Conservation (phyloP, 1,284 basidiomycete genomes). For the Afroboletus lepidellus region DNA sequence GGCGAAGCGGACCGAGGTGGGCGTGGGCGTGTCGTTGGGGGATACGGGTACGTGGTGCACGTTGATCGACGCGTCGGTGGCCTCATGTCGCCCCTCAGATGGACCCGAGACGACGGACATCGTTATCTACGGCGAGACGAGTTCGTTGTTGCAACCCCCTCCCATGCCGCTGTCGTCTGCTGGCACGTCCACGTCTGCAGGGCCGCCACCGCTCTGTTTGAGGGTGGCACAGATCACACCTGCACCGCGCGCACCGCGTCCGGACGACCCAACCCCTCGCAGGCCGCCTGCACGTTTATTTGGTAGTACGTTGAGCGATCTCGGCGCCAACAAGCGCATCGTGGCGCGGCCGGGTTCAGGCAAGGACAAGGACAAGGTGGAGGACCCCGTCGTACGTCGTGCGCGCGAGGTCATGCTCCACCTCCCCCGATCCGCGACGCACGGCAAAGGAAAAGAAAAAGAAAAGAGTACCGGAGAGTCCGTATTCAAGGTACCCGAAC, state of each 20-base stretch:
- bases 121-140: constrained; percentile 58
- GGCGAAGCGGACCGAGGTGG: constrained; percentile 39
- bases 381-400: constrained; percentile 31
- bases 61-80: background rate
- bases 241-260: constrained; percentile 50
- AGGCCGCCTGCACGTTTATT: constrained; percentile 47
- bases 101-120: constrained; percentile 66
- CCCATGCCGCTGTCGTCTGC: constrained; percentile 8
- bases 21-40: constrained; percentile 66
- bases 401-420: constrained; percentile 39
- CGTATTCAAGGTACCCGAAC: constrained; percentile 50
- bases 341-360: constrained; percentile 9
- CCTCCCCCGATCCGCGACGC: constrained; percentile 25
- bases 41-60: constrained; percentile 51
- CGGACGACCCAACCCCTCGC: constrained; percentile 76
- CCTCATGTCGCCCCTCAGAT: constrained; percentile 36
- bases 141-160: constrained; percentile 19
- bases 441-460: constrained; percentile 7
- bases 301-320: constrained; percentile 18
- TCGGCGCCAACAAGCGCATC: constrained; percentile 24
- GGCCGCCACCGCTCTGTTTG: constrained; percentile 41
- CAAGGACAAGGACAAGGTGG: constrained; percentile 14
- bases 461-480: constrained; percentile 8
- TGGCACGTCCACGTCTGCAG: constrained; percentile 15
- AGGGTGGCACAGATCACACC: constrained; percentile 58